Percentiles rank a stretch among this genome's conserved stretches.
phyloP scores from a whole-genome alignment of 1,284 basidiomycete genomes.

The Blastosporella zonata region DNA sequence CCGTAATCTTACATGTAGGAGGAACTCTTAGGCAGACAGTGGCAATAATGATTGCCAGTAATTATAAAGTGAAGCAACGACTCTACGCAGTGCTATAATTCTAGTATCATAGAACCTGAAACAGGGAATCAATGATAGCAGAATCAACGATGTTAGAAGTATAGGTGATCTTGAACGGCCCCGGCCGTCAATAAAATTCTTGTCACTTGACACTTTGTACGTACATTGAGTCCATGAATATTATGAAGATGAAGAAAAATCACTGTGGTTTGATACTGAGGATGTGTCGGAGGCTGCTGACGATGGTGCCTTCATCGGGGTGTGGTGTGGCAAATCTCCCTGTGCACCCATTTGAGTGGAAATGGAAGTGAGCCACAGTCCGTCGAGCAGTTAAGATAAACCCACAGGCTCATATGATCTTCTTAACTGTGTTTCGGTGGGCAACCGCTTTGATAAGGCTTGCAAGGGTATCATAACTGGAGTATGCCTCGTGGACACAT shows the following conservation, averaged over 20 bases:
- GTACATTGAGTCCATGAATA: not conserved
- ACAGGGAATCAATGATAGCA: no score
- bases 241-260: not conserved
- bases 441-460: not conserved
- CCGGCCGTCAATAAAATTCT: no score
- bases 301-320: not conserved
- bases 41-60: no score
- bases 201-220: not conserved
- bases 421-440: not conserved
- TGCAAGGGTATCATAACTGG: constrained; percentile 14
- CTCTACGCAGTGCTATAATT: no score
- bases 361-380: not conserved
- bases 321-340: not conserved
- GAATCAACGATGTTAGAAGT: no score
- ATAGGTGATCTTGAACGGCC: no score
- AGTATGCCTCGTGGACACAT: constrained; percentile 17
- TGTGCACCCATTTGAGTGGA: no score
- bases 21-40: no score
- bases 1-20: no score
- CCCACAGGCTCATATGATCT: constrained; percentile 5
- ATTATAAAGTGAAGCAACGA: no score
- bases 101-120: no score
- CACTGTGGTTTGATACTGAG: not conserved
- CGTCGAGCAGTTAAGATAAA: not conserved
- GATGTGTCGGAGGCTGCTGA: not conserved